Conservation (phyloP, 1,139 yeast genomes). For the Magnusiomyces tetraspermus region DNA sequence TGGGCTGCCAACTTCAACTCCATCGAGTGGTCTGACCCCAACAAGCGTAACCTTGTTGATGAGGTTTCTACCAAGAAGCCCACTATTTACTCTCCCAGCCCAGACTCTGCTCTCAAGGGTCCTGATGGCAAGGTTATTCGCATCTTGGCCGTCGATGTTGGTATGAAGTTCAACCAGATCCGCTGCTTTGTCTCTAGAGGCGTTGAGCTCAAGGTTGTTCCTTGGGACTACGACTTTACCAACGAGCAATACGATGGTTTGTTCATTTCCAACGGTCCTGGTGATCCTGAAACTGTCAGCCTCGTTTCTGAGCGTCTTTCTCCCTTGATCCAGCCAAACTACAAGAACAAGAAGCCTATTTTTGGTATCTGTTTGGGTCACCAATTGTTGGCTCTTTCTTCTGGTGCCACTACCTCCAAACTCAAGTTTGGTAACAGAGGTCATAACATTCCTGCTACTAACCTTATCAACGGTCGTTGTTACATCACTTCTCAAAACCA, state of each 20-base stretch:
- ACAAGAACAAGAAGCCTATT: conserved; percentile 75
- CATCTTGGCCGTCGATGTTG: conserved; percentile 92
- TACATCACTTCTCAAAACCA: conserved; percentile 98
- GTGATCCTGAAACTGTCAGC: conserved; percentile 95
- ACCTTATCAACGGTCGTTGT: conserved; percentile 79
- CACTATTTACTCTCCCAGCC: conserved; percentile 54
- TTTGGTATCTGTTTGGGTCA: conserved; percentile 97
- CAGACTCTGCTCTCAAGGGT: conserved; percentile 45
- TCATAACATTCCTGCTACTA: conserved; percentile 94
- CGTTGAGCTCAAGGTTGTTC: conserved; percentile 91
- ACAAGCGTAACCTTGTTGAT: conserved; percentile 82
- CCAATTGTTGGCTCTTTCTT: conserved; percentile 86
- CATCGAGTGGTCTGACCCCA: conserved; percentile 92
- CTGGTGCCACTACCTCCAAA: conserved; percentile 87
- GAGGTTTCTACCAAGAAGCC: conserved; percentile 77
- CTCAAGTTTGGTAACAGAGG: conserved; percentile 98
- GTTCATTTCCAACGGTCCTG: conserved; percentile 95
- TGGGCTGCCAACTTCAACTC: conserved; percentile 62
- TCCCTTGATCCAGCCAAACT: conserved; percentile 57
- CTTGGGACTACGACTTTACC: conserved; percentile 87
- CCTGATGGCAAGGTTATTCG: conserved; percentile 73
- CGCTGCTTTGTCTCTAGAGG: conserved; percentile 92
- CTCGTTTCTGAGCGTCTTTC: conserved; percentile 66
- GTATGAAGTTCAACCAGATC: conserved; percentile 93
- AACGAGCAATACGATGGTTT: conserved; percentile 87